A percentile compares a stretch with the other conserved stretches of the same genome.
Conservation (phyloP, 805 yeast genomes). For the Candida morakotiae region DNA sequence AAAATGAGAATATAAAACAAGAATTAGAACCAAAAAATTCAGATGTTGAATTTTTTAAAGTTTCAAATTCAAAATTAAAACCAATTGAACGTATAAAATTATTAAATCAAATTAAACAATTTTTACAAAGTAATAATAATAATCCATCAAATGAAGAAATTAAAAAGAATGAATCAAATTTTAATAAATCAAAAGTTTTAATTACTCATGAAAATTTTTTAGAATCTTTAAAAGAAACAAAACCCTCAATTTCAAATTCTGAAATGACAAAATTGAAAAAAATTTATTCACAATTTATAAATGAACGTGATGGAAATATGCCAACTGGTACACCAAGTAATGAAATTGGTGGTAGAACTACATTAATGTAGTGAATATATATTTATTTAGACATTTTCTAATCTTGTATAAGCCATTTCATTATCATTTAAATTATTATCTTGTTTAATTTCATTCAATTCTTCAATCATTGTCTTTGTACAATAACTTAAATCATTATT, state of each 20-base stretch:
- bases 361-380: conserved; percentile 54
- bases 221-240: conserved; percentile 68
- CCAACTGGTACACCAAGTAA: conserved; percentile 78
- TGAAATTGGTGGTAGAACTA: conserved; percentile 81
- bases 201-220: conserved; percentile 54
- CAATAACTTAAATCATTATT: conserved; percentile 30
- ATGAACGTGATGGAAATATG: conserved; percentile 81
- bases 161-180: conserved; percentile 5
- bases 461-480: conserved; percentile 27
- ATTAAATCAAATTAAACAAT: conserved; percentile 39
- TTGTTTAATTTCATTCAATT: conserved; percentile 13
- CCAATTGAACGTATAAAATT: conserved; percentile 39
- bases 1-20: conserved; percentile 24
- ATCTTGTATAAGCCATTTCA: conserved; percentile 3
- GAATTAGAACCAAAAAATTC: conserved; percentile 11
- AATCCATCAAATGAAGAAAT: conserved; percentile 10
- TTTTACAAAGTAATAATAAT: conserved; percentile 22
- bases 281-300: conserved; percentile 69
- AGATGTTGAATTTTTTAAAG: conserved; percentile 40
- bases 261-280: conserved; percentile 60
- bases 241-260: conserved; percentile 78
- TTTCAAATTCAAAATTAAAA: conserved; percentile 27
- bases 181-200: conserved; percentile 26
- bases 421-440: conserved; percentile 26
- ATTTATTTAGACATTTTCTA: conserved; percentile 22